Percentiles rank a stretch among this genome's conserved stretches.
phyloP scores from a whole-genome alignment of 192 early-diverging fungal genomes.

The Gonapodya prolifera region DNA sequence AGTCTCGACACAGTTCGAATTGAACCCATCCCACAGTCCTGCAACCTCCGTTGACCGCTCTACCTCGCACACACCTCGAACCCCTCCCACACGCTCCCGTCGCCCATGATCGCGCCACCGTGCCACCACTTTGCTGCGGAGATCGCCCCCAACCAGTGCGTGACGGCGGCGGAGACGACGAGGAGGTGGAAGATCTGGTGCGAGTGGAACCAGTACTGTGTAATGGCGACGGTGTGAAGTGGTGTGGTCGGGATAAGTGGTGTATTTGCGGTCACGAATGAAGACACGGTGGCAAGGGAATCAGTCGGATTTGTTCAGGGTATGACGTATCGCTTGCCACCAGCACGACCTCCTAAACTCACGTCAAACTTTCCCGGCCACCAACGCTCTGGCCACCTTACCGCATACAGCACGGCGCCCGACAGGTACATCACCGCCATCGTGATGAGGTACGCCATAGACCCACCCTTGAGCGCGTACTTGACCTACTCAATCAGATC shows the following conservation, averaged over 20 bases:
- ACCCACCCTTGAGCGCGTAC: constrained; percentile 48
- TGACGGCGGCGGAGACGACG: constrained; percentile 56
- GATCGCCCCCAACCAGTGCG: constrained; percentile 59
- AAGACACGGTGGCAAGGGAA: constrained; percentile 26
- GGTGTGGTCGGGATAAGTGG: no score
- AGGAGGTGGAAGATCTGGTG: constrained; percentile 88
- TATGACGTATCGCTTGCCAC: neutral
- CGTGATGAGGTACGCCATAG: constrained; percentile 43
- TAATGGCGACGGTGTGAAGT: no score
- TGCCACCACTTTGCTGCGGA: constrained; percentile 44
- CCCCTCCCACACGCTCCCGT: no score
- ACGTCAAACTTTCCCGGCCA: constrained; percentile 75
- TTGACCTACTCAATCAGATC: constrained; percentile 18
- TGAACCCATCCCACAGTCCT: no score
- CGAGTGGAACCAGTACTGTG: no score
- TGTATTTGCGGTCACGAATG: no score
- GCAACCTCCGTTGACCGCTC: no score
- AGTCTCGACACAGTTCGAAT: no score
- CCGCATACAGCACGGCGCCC: constrained; percentile 79
- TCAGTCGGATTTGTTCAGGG: neutral
- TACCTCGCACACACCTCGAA: no score
- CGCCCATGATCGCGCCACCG: no score
- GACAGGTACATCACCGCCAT: constrained; percentile 70
- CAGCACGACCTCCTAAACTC: constrained; percentile 44
- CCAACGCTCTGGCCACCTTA: constrained; percentile 70